Evolutionary conservation across 2,329 filamentous ascomycete species (phyloP).

Genomic region (Colletotrichum falcatum): DNA sequence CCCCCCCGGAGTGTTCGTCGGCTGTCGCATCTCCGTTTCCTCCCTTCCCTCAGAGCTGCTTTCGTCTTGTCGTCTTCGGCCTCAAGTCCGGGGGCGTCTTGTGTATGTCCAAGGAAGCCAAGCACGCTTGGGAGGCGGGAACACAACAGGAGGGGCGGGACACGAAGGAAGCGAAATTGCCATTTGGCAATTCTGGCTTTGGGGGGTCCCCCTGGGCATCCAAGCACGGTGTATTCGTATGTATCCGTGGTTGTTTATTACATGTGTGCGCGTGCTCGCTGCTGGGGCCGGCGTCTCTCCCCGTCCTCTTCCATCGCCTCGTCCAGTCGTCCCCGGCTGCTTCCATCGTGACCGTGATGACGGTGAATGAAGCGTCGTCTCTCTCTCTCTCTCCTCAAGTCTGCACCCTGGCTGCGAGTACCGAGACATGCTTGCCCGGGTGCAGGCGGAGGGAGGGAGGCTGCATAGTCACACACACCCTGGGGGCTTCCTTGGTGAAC

Average conservation of each 20-base stretch:
- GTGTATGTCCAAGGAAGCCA: neutral
- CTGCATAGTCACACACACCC: neutral
- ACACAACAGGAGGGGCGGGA: neutral
- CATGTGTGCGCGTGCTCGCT: too few relatives aligned
- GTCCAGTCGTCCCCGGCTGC: neutral
- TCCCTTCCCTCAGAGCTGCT: too few relatives aligned
- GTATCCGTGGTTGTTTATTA: too few relatives aligned
- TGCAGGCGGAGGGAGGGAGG: neutral
- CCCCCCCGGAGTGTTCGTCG: neutral
- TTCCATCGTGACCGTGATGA: neutral
- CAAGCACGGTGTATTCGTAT: neutral
- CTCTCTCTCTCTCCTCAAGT: neutral
- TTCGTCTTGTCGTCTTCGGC: too few relatives aligned
- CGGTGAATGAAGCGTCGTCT: too few relatives aligned
- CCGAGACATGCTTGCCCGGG: slow-evolving; percentile 11
- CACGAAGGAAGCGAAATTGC: neutral
- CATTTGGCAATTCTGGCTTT: slow-evolving; percentile 4
- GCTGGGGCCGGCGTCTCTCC: too few relatives aligned
- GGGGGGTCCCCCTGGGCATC: neutral
- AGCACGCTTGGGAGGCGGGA: neutral
- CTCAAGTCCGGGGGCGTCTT: neutral
- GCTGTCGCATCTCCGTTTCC: neutral
- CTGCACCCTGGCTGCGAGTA: neutral
- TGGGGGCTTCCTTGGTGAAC: neutral
- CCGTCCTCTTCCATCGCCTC: too few relatives aligned